Base-by-base conservation (phyloP, 805 yeast species). In the Myxozyma mucilagina region DNA sequence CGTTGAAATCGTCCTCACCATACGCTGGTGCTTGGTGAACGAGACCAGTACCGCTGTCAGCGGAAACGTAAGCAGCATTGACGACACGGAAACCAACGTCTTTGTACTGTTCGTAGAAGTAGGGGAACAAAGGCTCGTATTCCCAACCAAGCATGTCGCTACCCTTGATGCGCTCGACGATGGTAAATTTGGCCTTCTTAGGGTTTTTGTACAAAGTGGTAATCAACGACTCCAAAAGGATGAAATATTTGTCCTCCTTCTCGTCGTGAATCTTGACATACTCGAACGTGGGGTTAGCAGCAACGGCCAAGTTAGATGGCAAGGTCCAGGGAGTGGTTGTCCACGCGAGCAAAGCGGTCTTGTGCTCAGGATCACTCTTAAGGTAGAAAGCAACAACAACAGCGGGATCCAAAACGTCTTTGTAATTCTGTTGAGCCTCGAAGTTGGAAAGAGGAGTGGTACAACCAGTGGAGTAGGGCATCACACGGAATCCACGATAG, bases 251-350 rank as follows among this genome's bases (percentile, higher is more conserved):
- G 69, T 88, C 89, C 68, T 87, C 84, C 66, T 85, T 90, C 78
- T 93, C 97, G 74, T 94, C 97, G 69, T 79, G 86, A 66, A 94
- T 89, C 80, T 94, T 96, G 69, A 89, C 88, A 72, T 94, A 94
- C 77, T 91, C 97, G 65, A 90, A 85, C 10, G 85, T 83, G 56
- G 97, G 96, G 78, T 94, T 84, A 48, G 94, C 98, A 72, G 96
- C 92, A 64, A 94, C 82, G 13, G 92, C 93, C 74, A 94, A 78
- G 75, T 94, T 93, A 34, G 97, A 89, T 45, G 99, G 99, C 73
- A 94, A 81, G 53, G 99, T 96, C 99, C 99, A 94, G 56, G 99
- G 99, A 31, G 99, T 94, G 63, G 99, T 94, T 48, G 99, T 94
- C 99, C 99, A 94, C 9, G 98, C 98, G 43, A 94, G 92, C 67